Evolutionary conservation across 306 rosid species (phyloP).

Genomic region (Gleditsia sinensis): DNA sequence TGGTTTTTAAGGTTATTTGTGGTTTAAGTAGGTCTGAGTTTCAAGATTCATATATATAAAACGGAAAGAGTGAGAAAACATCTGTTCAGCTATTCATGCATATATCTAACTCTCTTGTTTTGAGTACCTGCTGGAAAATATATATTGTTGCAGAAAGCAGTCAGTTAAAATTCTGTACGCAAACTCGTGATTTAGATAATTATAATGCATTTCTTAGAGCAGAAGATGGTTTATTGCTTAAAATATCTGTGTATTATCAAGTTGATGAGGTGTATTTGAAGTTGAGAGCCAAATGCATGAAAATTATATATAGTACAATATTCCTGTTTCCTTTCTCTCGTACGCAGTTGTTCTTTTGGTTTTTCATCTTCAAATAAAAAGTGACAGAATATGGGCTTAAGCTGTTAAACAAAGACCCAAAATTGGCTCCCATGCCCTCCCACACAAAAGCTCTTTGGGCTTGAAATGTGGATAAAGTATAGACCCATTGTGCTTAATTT

Average conservation of each 20-base stretch:
- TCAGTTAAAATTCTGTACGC: background rate
- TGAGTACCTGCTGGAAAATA: background rate
- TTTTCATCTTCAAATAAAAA: no score
- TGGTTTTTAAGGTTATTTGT: background rate
- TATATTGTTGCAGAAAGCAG: background rate
- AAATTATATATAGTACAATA: background rate
- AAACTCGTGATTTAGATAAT: background rate
- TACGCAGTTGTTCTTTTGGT: background rate
- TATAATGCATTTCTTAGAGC: background rate
- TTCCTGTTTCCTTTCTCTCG: background rate
- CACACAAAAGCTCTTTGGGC: no score
- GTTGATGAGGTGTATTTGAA: background rate
- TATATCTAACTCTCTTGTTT: background rate
- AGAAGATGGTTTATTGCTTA: background rate
- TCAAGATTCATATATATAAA: background rate
- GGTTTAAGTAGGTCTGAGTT: background rate
- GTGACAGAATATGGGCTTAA: background rate
- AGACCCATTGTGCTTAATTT: background rate
- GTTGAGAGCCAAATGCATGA: background rate
- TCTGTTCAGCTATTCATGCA: background rate
- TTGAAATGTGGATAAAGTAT: background rate
- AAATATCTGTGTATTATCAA: background rate
- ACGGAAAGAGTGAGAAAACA: background rate
- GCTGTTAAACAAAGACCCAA: no score
- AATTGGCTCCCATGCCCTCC: no score